Percentiles rank a stretch among this genome's conserved stretches.
These are phyloP conservation scores for Edaphochlamys debaryana DNA, from an alignment of 139 green algal species.

Conservation along the genomic window DNA sequence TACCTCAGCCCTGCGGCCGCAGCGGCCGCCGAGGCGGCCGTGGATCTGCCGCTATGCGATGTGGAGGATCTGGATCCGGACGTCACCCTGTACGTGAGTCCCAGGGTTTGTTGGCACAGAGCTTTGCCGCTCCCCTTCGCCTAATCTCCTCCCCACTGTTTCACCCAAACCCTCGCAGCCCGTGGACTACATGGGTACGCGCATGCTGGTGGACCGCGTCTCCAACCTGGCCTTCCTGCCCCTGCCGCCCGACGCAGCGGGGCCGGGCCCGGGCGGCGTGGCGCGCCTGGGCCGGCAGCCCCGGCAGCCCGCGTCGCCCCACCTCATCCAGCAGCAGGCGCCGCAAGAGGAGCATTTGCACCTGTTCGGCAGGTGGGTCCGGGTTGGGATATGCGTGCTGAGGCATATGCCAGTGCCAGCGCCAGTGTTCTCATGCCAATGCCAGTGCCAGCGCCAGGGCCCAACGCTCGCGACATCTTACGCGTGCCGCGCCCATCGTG, in stretches of 20 bases:
- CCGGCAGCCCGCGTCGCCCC: too few relatives aligned
- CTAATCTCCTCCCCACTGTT: background rate
- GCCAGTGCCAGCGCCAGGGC: too few relatives aligned
- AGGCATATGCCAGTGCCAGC: too few relatives aligned
- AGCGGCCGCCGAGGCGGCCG: too few relatives aligned
- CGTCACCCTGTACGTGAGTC: background rate
- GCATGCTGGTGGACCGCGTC: conserved; percentile 39
- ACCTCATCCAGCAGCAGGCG: background rate
- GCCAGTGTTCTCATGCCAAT: too few relatives aligned
- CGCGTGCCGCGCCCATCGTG: too few relatives aligned
- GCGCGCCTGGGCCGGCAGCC: conserved; percentile 6
- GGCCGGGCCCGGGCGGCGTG: background rate
- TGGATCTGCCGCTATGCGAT: background rate
- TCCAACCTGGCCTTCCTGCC: conserved; percentile 52
- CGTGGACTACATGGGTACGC: conserved; percentile 42
- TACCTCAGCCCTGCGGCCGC: too few relatives aligned
- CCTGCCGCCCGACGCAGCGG: background rate
- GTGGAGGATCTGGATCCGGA: conserved; percentile 18
- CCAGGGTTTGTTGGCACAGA: background rate
- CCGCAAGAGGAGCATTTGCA: conserved; percentile 20
- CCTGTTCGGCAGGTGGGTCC: conserved; percentile 43
- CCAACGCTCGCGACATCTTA: too few relatives aligned
- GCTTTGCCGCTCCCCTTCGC: too few relatives aligned
- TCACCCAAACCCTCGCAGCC: background rate
- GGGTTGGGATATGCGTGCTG: too few relatives aligned